phyloP scores from a whole-genome alignment of 2,329 filamentous ascomycete species.

The Corinectria fuckeliana region DNA sequence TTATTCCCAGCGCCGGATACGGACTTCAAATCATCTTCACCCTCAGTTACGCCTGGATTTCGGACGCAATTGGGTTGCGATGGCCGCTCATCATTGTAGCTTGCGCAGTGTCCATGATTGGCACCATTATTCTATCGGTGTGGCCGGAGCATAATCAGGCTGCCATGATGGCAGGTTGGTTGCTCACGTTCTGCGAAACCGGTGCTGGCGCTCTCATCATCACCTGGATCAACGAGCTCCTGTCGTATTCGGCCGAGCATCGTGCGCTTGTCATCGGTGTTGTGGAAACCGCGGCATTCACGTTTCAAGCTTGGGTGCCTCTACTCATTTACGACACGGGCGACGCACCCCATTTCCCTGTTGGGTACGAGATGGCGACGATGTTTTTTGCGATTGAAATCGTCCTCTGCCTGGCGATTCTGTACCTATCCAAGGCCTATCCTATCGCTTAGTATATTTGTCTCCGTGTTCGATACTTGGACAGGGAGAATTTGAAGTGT shows the following conservation, averaged over 20 bases:
- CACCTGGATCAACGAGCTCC: constrained; percentile 56
- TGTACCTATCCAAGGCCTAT: constrained; percentile 19
- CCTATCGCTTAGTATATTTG: background rate
- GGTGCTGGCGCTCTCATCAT: constrained; percentile 47
- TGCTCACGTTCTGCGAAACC: constrained; percentile 45
- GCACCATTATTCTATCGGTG: constrained; percentile 43
- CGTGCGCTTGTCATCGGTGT: constrained; percentile 56
- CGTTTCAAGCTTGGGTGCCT: constrained; percentile 53
- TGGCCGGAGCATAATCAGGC: constrained; percentile 43
- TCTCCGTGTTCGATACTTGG: background rate
- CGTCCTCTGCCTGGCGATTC: constrained; percentile 28
- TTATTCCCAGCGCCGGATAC: constrained; percentile 53
- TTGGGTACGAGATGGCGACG: constrained; percentile 45
- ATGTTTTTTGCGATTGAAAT: constrained; percentile 43
- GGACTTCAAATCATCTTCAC: constrained; percentile 53
- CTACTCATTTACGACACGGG: constrained; percentile 45
- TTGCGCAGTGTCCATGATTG: constrained; percentile 45
- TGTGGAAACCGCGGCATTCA: constrained; percentile 54
- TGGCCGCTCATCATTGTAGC: constrained; percentile 62
- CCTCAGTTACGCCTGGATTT: constrained; percentile 61
- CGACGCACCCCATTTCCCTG: constrained; percentile 48
- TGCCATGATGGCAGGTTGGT: constrained; percentile 46
- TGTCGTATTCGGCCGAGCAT: constrained; percentile 54
- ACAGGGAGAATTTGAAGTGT: too few species aligned
- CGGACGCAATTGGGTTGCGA: constrained; percentile 57